Evolutionary conservation across 1,139 yeast genomes (phyloP).

Genomic region (Debaryomycetaceae sp.): DNA sequence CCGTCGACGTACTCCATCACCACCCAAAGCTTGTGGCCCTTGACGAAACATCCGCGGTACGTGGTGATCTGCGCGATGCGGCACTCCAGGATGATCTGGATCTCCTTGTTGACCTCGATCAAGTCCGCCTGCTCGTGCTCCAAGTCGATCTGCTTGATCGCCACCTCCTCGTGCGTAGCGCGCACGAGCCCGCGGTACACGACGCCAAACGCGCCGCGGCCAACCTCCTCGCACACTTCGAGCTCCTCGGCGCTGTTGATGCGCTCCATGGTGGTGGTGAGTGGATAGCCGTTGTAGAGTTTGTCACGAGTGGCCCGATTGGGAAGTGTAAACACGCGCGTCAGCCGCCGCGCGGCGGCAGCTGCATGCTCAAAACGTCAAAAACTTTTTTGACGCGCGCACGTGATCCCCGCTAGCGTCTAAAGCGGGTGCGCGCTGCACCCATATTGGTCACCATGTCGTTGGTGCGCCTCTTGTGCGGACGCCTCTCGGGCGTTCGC

Average conservation of each 20-base stretch:
- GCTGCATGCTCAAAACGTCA: no score
- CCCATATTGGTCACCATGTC: no score
- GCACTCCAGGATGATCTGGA: constrained; percentile 72
- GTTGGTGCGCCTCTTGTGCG: no score
- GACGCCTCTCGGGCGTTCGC: no score
- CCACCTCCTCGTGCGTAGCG: constrained; percentile 48
- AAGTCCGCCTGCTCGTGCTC: constrained; percentile 75
- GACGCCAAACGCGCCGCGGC: constrained; percentile 85
- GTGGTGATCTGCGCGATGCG: constrained; percentile 64
- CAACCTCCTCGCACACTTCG: constrained; percentile 70
- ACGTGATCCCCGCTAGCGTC: no score
- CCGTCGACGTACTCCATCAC: constrained; percentile 83
- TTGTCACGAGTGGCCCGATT: no score
- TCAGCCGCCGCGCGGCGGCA: no score
- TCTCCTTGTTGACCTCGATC: constrained; percentile 76
- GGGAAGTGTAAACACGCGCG: no score
- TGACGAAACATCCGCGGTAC: constrained; percentile 77
- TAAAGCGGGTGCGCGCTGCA: no score
- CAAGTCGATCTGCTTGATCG: constrained; percentile 71
- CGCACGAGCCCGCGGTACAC: constrained; percentile 71
- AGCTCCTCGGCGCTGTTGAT: constrained; percentile 35
- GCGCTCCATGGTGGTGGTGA: constrained; percentile 12
- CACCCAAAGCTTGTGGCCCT: constrained; percentile 79
- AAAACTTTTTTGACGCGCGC: no score
- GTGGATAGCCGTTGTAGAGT: background rate